Evolutionary conservation across 768 basidiomycete genomes (phyloP), one percentile per base, ranked within the genome.

Genomic region (Termitomyces sp.): DNA sequence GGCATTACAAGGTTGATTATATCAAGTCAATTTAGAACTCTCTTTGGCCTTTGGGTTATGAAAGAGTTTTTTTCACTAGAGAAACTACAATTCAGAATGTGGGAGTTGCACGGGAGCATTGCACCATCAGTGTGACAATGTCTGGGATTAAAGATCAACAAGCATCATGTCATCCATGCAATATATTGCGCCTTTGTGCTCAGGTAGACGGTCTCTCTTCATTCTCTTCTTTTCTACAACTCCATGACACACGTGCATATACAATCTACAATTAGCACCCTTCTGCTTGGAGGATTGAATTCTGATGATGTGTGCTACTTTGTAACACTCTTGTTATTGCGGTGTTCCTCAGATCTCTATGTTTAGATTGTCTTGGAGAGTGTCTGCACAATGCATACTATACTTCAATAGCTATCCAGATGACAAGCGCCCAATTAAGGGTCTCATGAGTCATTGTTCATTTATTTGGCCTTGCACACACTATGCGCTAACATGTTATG

Each of bases 261-360:
- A 14, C 59, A 52, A 26, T 47, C 36, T 26, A 62, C 61, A 7
- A 24, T 57, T 24, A 59, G 61, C 27, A 59, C 61, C 16, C 31
- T 60, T 1, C 42, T 62, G 5, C 50, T 62, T 2, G 61, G 59
- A 24, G 59, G 61, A 34, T 44, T 62, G 18, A n/a, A n/a, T 55
- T 60, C 20, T 59, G 14, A 55, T 59, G 14, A 44, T 55, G 61
- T 62, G 27, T 9, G 59, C 24, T 24, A 20, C 47, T 50, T 29
- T 27, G 12, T 20, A 29, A 27, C 26, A 24, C 10, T 52, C n/a
- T 52, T 12, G 27, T n/a, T 39, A 1, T 52, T 4, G 26, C 18
- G 18, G 20, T 24, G n/a, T 27, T 29, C 16, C 37, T 34, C 12
- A 41, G 1, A 52, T 20, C 16, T 39, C 9, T 7, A 20, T 20